phyloP scores from a whole-genome alignment of 2,329 filamentous ascomycete genomes.

The Ilyonectria robusta region DNA sequence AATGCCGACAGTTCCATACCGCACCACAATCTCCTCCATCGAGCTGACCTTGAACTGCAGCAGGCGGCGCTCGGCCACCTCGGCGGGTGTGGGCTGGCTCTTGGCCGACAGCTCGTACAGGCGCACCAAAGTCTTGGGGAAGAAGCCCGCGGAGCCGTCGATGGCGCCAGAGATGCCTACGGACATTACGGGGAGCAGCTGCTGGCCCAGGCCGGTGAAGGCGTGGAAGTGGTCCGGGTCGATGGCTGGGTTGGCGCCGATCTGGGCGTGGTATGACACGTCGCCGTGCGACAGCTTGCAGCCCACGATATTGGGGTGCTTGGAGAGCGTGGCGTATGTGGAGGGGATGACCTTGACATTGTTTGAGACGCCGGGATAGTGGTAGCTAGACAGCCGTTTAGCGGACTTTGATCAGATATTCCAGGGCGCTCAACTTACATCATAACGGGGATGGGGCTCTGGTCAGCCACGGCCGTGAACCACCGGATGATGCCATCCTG shows the following conservation, averaged over 20 bases:
- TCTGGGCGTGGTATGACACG: constrained; percentile 74
- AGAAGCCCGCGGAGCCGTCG: constrained; percentile 74
- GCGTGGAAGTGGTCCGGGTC: constrained; percentile 71
- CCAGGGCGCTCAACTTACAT: constrained; percentile 60
- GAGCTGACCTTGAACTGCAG: constrained; percentile 74
- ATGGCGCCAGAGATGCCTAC: constrained; percentile 73
- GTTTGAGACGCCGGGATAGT: constrained; percentile 78
- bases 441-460: constrained; percentile 69
- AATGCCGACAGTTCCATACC: constrained; percentile 74
- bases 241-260: constrained; percentile 71
- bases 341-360: constrained; percentile 71
- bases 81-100: constrained; percentile 53
- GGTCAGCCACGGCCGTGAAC: constrained; percentile 72
- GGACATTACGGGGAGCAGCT: constrained; percentile 71
- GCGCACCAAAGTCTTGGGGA: constrained; percentile 72
- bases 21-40: constrained; percentile 73
- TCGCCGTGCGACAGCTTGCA: constrained; percentile 80
- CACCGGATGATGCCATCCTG: constrained; percentile 70
- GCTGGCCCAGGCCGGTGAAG: constrained; percentile 77
- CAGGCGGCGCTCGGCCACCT: constrained; percentile 64
- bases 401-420: neutral
- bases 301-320: constrained; percentile 77
- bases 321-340: constrained; percentile 69
- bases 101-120: constrained; percentile 65
- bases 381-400: constrained; percentile 61